Conservation (phyloP, 2,329 filamentous ascomycete species). For the Exserohilum turcica region DNA sequence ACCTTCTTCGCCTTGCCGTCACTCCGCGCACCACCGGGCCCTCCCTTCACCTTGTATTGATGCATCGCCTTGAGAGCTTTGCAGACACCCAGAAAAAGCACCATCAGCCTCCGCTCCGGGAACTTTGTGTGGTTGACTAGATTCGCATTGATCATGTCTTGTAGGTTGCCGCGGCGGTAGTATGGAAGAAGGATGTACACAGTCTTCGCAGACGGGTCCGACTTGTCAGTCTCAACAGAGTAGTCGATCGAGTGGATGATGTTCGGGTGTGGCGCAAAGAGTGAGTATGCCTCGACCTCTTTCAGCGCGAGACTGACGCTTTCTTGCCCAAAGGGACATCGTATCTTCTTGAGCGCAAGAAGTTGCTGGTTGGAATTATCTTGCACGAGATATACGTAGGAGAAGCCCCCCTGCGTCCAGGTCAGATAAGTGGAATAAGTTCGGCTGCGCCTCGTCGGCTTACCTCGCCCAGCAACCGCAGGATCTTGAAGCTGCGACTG, state of each 20-base stretch:
- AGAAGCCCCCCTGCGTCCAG: slow-evolving; percentile 79
- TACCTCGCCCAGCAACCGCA: slow-evolving; percentile 90
- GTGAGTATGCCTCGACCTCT: slow-evolving; percentile 94
- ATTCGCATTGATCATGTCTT: slow-evolving; percentile 98
- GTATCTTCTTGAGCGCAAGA: slow-evolving; percentile 97
- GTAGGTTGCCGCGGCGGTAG: slow-evolving; percentile 91
- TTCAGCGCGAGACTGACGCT: slow-evolving; percentile 93
- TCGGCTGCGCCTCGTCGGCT: slow-evolving; percentile 24
- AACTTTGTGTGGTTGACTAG: slow-evolving; percentile 92
- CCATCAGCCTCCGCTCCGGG: slow-evolving; percentile 85
- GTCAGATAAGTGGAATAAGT: slow-evolving; percentile 7
- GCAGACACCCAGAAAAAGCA: slow-evolving; percentile 89
- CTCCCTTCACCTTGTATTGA: slow-evolving; percentile 71
- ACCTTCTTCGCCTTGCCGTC: slow-evolving; percentile 61
- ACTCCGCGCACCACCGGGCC: slow-evolving; percentile 57
- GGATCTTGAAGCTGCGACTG: slow-evolving; percentile 90
- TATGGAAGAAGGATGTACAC: slow-evolving; percentile 97
- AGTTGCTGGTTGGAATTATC: slow-evolving; percentile 82
- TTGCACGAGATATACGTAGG: slow-evolving; percentile 98
- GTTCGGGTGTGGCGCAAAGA: slow-evolving; percentile 81
- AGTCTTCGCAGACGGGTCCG: slow-evolving; percentile 76
- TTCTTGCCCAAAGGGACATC: slow-evolving; percentile 96
- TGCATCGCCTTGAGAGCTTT: slow-evolving; percentile 89
- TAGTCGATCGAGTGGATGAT: slow-evolving; percentile 89
- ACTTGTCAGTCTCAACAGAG: slow-evolving; percentile 73